Evolutionary conservation across 768 basidiomycete species (phyloP), one percentile per base, ranked within the genome.

Genomic region (Lepiota subincarnata): DNA sequence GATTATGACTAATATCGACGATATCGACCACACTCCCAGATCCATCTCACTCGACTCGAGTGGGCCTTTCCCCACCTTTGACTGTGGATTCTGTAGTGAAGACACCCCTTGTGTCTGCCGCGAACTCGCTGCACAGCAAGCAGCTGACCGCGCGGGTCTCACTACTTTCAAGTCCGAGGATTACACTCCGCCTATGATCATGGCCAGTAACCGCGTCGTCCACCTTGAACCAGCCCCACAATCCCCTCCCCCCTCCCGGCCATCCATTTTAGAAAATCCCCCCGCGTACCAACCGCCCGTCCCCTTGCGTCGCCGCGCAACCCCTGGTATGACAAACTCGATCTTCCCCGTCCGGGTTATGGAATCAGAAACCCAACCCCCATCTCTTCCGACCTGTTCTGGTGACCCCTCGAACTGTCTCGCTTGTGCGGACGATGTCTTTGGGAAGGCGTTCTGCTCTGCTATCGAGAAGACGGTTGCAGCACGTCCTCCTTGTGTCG

Each of bases 351-450:
- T 78, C 65, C 73, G 47, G 60, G 69, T 19, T 59, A 70, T 28
- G 55, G 56, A 20, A 55, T 62, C 45, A 58, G 65, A 38, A 42
- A 38, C 54, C 34, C 18, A 41, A 48, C 51, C 41, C 22, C 31
- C 66, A 34, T 55, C 62, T 13, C 63, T 68, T 35, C 65, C 68
- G 13, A 78, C 69, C 31, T 95, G 92, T 67, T 88, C 91, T 14
- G 92, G 92, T 11, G 90, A 95, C 63, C 92, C 92, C 2, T 76
- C 80, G 7, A 92, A 93, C 67, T 95, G 92, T 64, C 66, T 80
- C 48, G 92, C 91, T 3, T 95, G 92, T 64, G 86, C 84, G 3
- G 86, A 89, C 61, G 92, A 94, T 66, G 77, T 79, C 18, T 94
- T 94, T 59, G 92, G 92, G 8, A 86, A 87, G 63, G 92, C 90